Conservation (phyloP, 345 rosid species). For the Arabis hirsuta region DNA sequence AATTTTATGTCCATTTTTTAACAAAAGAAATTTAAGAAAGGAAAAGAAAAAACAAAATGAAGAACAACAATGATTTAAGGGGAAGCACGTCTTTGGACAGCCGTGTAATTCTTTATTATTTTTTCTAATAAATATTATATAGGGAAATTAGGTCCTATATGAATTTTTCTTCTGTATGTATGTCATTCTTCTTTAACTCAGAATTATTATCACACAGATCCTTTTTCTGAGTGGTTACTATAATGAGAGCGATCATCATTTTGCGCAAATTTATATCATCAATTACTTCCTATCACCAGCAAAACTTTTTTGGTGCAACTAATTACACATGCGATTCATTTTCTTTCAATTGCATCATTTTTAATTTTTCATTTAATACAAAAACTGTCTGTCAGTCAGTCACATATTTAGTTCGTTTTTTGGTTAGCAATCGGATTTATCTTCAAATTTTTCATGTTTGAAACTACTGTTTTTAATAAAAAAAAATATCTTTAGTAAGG, state of each 20-base stretch:
- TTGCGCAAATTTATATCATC: conserved; percentile 15
- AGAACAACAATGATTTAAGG: conserved; percentile 32
- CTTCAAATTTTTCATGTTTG: no score
- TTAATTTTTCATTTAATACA: background rate
- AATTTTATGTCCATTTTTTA: background rate
- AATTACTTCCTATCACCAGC: conserved; percentile 6
- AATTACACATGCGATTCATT: conserved; percentile 6
- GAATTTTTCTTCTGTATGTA: no score
- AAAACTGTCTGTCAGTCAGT: background rate
- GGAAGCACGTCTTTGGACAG: conserved; percentile 30
- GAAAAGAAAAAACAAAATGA: background rate
- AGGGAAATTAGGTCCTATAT: no score
- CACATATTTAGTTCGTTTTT: no score
- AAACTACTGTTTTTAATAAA: no score
- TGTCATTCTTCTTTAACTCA: conserved; percentile 1
- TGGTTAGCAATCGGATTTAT: no score
- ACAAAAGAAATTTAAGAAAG: background rate
- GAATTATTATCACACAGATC: background rate
- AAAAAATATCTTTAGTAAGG: no score
- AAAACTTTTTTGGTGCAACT: conserved; percentile 21
- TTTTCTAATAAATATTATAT: conserved; percentile 2
- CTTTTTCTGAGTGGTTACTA: conserved; percentile 6
- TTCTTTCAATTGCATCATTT: conserved; percentile 9
- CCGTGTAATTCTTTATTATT: background rate
- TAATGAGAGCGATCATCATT: conserved; percentile 2